Evolutionary conservation across 2,329 filamentous ascomycete genomes (phyloP).

Genomic region (Pseudogymnoascus pannorum): DNA sequence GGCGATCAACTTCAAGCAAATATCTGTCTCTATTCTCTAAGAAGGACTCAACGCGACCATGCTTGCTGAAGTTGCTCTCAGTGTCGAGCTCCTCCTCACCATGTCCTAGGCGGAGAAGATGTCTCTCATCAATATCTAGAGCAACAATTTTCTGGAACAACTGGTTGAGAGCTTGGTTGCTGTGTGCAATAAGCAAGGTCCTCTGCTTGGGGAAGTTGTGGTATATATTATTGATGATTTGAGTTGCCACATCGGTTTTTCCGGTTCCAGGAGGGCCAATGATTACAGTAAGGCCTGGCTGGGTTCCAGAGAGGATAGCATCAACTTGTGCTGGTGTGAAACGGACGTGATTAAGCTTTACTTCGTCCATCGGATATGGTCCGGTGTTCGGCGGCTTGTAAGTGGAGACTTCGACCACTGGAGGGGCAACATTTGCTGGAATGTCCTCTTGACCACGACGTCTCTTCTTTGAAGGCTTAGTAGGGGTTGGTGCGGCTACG

Average conservation of each 20-base stretch:
- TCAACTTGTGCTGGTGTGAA: constrained; percentile 90
- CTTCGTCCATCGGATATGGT: constrained; percentile 78
- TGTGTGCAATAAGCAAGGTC: constrained; percentile 88
- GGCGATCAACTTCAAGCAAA: constrained; percentile 74
- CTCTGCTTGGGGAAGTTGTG: constrained; percentile 93
- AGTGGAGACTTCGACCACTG: constrained; percentile 74
- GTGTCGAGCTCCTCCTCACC: constrained; percentile 91
- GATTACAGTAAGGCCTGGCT: constrained; percentile 87
- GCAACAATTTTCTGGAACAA: constrained; percentile 97
- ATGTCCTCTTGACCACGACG: constrained; percentile 69
- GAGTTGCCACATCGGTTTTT: constrained; percentile 97
- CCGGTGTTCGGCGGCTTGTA: constrained; percentile 85
- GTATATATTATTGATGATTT: constrained; percentile 98
- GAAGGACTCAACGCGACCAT: constrained; percentile 80
- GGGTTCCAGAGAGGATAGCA: constrained; percentile 86
- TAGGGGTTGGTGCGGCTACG: constrained; percentile 40
- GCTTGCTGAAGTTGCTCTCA: constrained; percentile 83
- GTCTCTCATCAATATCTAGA: constrained; percentile 89
- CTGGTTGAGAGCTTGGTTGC: constrained; percentile 96
- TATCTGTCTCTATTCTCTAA: constrained; percentile 76
- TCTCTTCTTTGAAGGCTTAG: constrained; percentile 75
- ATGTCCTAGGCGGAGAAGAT: constrained; percentile 85
- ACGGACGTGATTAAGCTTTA: constrained; percentile 72
- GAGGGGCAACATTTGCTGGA: constrained; percentile 51
- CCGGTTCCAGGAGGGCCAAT: constrained; percentile 94